Evolutionary conservation across 2,329 filamentous ascomycete species (phyloP), one percentile per base, ranked within the genome.

Genomic region (Blastomyces silverae): DNA sequence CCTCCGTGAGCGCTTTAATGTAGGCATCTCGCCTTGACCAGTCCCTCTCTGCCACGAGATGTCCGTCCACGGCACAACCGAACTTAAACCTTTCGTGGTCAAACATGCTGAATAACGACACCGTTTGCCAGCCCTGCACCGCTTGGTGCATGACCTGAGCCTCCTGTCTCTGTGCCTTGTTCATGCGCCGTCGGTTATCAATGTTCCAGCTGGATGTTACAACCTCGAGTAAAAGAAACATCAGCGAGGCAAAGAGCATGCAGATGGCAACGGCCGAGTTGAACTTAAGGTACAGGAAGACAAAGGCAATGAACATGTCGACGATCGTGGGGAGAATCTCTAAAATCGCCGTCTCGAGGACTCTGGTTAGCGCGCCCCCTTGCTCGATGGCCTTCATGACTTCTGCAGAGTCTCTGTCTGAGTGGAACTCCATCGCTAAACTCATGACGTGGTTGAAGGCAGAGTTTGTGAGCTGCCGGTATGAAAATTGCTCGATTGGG

Each of bases 301-400:
- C 50, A 53, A 53, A 53, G 4, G 50, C 50, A 53, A 53, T 53
- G 13, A 53, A 17, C 50, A 53, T 53, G 50, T 53, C 50, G 13
- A 25, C 25, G 15, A 53, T 25, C 13, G 50, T 53, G 4, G 50
- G 50, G 20, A 53, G 4, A 20, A 53, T 31, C 25, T 53, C 50
- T 20, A 53, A 31, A 31, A 53, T 31, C 2, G 50, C 50, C 6
- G 50, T 53, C 25, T 53, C 50, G 15, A 53, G 50, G 25, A 53
- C 50, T 13, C 25, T 53, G 5, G 50, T 31, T 20, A 53, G 50
- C 22, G 50, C 50, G 3, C 25, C 50, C 2, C 50, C 50, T 53
- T 53, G 50, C 13, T 53, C 50, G 50, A 53, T 53, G 25, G 50
- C 50, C 50, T 53, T 53, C 50, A 53, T 53, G 25, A 53, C 25